Evolutionary conservation across 2,329 filamentous ascomycete genomes (phyloP), one percentile per base, ranked within the genome.

Genomic region (Paracorniculantispora psalliotae): DNA sequence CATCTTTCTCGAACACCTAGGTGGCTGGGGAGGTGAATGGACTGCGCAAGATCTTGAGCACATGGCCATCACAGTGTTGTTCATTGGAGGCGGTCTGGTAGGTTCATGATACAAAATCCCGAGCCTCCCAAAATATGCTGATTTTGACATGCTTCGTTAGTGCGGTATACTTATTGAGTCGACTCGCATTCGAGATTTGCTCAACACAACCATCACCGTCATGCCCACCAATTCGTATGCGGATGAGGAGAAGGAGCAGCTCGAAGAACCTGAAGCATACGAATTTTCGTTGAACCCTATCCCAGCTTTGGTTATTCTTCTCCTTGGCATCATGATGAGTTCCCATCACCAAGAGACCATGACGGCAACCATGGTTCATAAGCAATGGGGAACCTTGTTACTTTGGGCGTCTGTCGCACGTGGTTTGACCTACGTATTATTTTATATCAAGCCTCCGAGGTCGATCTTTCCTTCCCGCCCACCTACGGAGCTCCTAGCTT

Each of bases 271-370:
- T 0, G 80, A 79, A 57, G 83, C 85, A 9, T 92, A 96, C 71
- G 75, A 78, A 13, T 83, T 92, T 64, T 90, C 92, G 1, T 80
- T 94, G 70, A 97, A 97, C 71, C 93, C 92, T 0, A 84, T 97
- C 65, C 94, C 93, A 0, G 90, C 87, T 1, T 79, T 97, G 4
- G 84, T 96, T 51, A 93, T 97, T 64, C 79, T 97, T 60, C 79
- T 97, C 1, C 79, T 97, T 1, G 94, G 94, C 35, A 84, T 92
- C 70, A 94, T 96, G 90, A 97, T 97, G 93, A 89, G 89, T 68
- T 91, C 90, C 26, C 93, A 97, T 73, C 90, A 93, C 61, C 92
- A 96, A 71, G 72, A 79, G 28, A 90, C 86, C 61, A 91, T 91
- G 87, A 81, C 92, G 49, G 93, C 91, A 10, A 90, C 86, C 65